phyloP scores from a whole-genome alignment of 257 asterid species.

The Hygrophila difformis region DNA sequence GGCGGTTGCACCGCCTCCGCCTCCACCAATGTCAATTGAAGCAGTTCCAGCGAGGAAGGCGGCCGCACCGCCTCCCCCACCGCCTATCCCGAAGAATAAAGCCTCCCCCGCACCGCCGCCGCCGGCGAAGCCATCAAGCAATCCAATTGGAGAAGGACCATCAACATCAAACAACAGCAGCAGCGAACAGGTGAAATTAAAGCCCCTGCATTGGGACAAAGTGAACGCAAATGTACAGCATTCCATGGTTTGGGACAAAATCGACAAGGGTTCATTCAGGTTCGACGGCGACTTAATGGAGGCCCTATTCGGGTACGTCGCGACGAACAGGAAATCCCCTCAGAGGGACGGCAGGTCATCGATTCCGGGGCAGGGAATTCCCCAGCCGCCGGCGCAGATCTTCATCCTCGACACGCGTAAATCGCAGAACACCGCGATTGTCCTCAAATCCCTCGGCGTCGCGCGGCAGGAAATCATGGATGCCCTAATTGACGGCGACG shows the following conservation, averaged over 20 bases:
- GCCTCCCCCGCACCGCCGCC: conserved; percentile 40
- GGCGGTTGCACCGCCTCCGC: no score
- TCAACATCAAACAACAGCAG: conserved; percentile 30
- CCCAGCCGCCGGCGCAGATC: conserved; percentile 53
- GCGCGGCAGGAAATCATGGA: conserved; percentile 53
- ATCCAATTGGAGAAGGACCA: conserved; percentile 25
- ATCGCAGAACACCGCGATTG: conserved; percentile 74
- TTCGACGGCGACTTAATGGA: conserved; percentile 94
- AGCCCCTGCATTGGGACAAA: conserved; percentile 94
- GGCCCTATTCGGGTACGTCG: conserved; percentile 89
- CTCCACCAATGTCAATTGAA: conserved; percentile 6
- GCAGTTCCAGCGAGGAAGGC: conserved; percentile 20
- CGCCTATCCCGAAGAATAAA: conserved; percentile 20
- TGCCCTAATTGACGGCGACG: conserved; percentile 53
- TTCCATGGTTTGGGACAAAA: conserved; percentile 95
- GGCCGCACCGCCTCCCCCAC: conserved; percentile 45
- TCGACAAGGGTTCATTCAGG: conserved; percentile 91
- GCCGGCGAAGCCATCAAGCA: conserved; percentile 31
- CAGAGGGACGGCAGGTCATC: conserved; percentile 22
- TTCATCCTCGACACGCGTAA: conserved; percentile 82
- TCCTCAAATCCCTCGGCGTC: conserved; percentile 59
- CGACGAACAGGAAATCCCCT: conserved; percentile 69
- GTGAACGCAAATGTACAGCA: conserved; percentile 69
- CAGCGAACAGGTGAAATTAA: conserved; percentile 52
- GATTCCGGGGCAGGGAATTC: conserved; percentile 24